phyloP scores from a whole-genome alignment of 352 stramenopile species.

The Phytophthora melonis region DNA sequence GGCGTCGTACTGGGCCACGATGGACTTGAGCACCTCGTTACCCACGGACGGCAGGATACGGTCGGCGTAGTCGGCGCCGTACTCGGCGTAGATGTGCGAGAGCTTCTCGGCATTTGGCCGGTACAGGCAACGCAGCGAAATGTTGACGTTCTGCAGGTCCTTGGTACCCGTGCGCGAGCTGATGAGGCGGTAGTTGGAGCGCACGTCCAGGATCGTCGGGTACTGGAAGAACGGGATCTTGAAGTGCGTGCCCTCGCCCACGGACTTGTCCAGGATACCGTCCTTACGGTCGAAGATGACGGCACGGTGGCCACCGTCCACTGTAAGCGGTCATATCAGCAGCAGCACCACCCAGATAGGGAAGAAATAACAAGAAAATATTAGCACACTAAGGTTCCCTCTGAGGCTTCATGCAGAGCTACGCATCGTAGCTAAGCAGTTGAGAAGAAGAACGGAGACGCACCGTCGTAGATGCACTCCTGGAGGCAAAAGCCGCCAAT shows the following conservation, averaged over 20 bases:
- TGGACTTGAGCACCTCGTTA: conserved; percentile 95
- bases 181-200: conserved; percentile 98
- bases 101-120: conserved; percentile 95
- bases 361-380: conserved; percentile 11
- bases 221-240: conserved; percentile 99
- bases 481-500: conserved; percentile 75
- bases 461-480: conserved; percentile 89
- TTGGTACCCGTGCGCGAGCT: conserved; percentile 97
- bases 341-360: neutral
- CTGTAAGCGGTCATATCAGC: conserved; percentile 56
- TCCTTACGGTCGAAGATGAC: conserved; percentile 99
- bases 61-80: conserved; percentile 98
- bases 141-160: conserved; percentile 99
- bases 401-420: neutral
- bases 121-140: conserved; percentile 97
- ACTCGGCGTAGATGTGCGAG: conserved; percentile 97
- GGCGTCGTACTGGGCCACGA: conserved; percentile 99
- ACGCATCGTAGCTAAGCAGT: neutral
- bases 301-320: conserved; percentile 98
- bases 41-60: conserved; percentile 99
- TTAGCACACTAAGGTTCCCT: neutral
- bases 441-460: conserved; percentile 24
- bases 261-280: conserved; percentile 96
- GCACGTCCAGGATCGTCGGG: conserved; percentile 98
- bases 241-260: conserved; percentile 99